Evolutionary conservation across 2,329 filamentous ascomycete species (phyloP).

Genomic region (Cercospora zeina): DNA sequence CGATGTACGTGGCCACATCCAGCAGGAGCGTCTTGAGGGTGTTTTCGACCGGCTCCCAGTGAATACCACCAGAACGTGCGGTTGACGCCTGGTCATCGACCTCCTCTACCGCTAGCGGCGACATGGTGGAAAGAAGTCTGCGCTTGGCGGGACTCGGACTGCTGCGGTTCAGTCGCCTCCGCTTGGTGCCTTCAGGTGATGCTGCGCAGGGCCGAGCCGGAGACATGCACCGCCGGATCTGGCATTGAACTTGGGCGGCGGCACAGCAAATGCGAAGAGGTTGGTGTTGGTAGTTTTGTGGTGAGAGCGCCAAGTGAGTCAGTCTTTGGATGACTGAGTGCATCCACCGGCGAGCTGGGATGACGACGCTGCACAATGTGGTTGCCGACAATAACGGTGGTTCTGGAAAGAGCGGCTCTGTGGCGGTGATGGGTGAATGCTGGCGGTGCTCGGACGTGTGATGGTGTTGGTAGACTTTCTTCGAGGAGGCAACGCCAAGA

Average conservation of each 20-base stretch:
- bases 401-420: not conserved
- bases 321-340: slow-evolving; percentile 23
- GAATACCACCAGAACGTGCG: slow-evolving; percentile 52
- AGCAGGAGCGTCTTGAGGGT: slow-evolving; percentile 75
- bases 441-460: not conserved
- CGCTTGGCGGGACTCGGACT: slow-evolving; percentile 19
- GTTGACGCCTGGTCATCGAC: slow-evolving; percentile 32
- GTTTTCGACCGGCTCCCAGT: slow-evolving; percentile 62
- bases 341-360: slow-evolving; percentile 29
- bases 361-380: not conserved
- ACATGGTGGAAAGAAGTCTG: slow-evolving; percentile 31
- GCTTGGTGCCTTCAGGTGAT: slow-evolving; percentile 36
- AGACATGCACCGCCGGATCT: slow-evolving; percentile 36
- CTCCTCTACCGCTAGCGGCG: slow-evolving; percentile 38
- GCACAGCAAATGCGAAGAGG: not conserved
- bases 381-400: not conserved
- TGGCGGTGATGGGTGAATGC: not conserved
- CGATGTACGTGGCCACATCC: slow-evolving; percentile 73
- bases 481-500: not conserved
- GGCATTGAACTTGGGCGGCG: slow-evolving; percentile 26
- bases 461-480: not conserved
- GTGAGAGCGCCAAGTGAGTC: slow-evolving; percentile 25
- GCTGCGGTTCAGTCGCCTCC: slow-evolving; percentile 31
- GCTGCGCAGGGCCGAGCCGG: slow-evolving; percentile 31
- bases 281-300: slow-evolving; percentile 10